phyloP scores from a whole-genome alignment of 768 basidiomycete species.

The Tylopilus sp. region DNA sequence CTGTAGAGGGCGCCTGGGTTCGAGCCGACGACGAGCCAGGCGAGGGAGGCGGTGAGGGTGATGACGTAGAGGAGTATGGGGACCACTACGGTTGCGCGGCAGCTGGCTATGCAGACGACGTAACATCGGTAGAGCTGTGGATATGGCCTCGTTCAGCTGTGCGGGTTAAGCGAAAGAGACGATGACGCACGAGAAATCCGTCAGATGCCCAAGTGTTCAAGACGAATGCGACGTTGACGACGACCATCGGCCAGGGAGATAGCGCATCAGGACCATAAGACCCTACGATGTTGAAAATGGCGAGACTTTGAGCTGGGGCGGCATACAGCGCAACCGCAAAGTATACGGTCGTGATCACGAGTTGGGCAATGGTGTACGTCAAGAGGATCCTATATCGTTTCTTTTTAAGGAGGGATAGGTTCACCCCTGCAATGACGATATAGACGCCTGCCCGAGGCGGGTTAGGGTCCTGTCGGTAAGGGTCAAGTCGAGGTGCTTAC shows the following conservation, averaged over 20 bases:
- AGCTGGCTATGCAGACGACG: constrained; percentile 15
- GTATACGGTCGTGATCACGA: constrained; percentile 18
- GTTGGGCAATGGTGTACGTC: constrained; percentile 11
- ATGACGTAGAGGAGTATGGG: constrained; percentile 16
- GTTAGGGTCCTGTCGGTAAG: not conserved
- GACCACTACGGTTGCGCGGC: not conserved
- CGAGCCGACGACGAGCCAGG: constrained; percentile 14
- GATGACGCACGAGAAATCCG: constrained; percentile 21
- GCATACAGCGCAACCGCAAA: constrained; percentile 17
- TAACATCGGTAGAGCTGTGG: constrained; percentile 23
- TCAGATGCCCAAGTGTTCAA: constrained; percentile 24
- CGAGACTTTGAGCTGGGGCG: constrained; percentile 13
- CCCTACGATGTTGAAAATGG: constrained; percentile 5
- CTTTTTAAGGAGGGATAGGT: constrained; percentile 11
- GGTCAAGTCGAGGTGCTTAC: not conserved
- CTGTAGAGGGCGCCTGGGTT: constrained; percentile 17
- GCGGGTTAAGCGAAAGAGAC: rapidly evolving
- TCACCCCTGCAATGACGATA: constrained; percentile 8
- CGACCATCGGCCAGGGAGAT: constrained; percentile 16
- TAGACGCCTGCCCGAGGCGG: constrained; percentile 10
- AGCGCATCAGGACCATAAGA: constrained; percentile 6
- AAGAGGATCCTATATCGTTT: constrained; percentile 18
- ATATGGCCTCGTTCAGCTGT: not conserved
- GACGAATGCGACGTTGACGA: constrained; percentile 9
- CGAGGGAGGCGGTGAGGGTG: constrained; percentile 14